Conservation (phyloP, 495 filamentous ascomycete species). For the Penicillium mononematosum region DNA sequence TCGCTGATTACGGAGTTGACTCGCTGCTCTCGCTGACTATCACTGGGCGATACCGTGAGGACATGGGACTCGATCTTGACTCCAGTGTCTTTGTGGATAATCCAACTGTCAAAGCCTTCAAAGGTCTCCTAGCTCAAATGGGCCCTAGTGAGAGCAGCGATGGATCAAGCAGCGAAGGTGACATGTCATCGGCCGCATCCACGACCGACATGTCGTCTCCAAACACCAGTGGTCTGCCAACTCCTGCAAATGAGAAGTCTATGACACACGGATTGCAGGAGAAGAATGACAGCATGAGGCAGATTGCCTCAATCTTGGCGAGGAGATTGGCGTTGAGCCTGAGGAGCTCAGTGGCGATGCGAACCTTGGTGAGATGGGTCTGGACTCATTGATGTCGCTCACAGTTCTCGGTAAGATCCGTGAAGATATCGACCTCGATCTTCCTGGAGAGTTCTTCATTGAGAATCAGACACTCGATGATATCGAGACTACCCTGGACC, state of each 20-base stretch:
- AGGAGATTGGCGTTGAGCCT: constrained; percentile 65
- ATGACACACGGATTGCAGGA: constrained; percentile 29
- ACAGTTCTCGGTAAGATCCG: constrained; percentile 50
- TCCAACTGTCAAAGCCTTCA: constrained; percentile 60
- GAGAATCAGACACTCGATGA: constrained; percentile 59
- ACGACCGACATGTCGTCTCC: constrained; percentile 38
- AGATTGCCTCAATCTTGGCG: constrained; percentile 60
- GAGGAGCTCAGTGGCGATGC: constrained; percentile 55
- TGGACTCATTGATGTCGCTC: constrained; percentile 55
- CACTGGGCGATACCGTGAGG: constrained; percentile 48
- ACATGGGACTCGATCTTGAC: constrained; percentile 48
- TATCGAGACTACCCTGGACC: constrained; percentile 46
- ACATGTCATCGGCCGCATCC: constrained; percentile 34
- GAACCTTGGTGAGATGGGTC: constrained; percentile 49
- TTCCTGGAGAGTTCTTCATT: constrained; percentile 58
- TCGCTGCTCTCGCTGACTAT: constrained; percentile 53
- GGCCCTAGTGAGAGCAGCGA: constrained; percentile 34
- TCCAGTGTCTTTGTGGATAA: constrained; percentile 60
- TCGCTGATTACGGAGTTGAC: constrained; percentile 54
- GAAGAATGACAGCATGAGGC: constrained; percentile 47
- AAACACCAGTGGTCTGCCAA: constrained; percentile 33
- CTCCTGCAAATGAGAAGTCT: constrained; percentile 37
- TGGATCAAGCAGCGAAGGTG: constrained; percentile 35
- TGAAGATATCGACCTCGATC: constrained; percentile 53
- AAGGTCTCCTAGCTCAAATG: constrained; percentile 51